Evolutionary conservation across 1,284 basidiomycete species (phyloP).

Genomic region (Peniophora sp.): DNA sequence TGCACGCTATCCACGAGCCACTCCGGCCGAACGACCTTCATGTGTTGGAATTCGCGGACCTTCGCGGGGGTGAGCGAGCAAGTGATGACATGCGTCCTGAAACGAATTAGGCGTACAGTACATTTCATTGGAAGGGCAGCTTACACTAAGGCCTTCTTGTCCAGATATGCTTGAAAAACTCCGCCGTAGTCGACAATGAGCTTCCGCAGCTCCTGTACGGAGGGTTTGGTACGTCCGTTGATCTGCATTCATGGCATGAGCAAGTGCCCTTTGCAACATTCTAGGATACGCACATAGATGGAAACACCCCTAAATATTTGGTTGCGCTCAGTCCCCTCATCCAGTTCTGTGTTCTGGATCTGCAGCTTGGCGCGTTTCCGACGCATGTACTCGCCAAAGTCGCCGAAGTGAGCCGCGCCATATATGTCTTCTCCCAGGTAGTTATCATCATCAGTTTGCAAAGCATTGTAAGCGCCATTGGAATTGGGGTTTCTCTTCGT

Average conservation of each 20-base stretch:
- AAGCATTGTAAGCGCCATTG: too few species aligned
- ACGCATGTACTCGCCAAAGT: conserved; percentile 81
- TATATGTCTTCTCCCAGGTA: conserved; percentile 45
- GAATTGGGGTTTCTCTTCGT: too few species aligned
- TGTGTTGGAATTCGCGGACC: conserved; percentile 77
- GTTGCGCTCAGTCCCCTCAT: conserved; percentile 24
- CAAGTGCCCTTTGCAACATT: neutral
- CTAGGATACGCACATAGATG: conserved; percentile 61
- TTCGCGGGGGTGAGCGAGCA: conserved; percentile 87
- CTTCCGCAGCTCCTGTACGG: conserved; percentile 77
- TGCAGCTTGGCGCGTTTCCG: conserved; percentile 89
- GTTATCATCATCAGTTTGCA: conserved; percentile 2
- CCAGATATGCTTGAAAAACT: conserved; percentile 76
- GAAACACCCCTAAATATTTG: conserved; percentile 66
- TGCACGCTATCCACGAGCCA: conserved; percentile 81
- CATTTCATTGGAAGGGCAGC: conserved; percentile 19
- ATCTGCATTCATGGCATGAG: conserved; percentile 39
- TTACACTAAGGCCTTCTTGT: conserved; percentile 69
- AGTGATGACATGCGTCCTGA: conserved; percentile 84
- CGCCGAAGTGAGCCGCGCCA: conserved; percentile 74
- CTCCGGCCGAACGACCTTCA: conserved; percentile 83
- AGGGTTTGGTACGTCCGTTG: conserved; percentile 87
- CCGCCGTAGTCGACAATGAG: conserved; percentile 84
- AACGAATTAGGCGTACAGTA: too few species aligned
- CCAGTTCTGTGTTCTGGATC: conserved; percentile 70